Conservation (phyloP, 2,329 filamentous ascomycete genomes). For the Xylaria sp. region DNA sequence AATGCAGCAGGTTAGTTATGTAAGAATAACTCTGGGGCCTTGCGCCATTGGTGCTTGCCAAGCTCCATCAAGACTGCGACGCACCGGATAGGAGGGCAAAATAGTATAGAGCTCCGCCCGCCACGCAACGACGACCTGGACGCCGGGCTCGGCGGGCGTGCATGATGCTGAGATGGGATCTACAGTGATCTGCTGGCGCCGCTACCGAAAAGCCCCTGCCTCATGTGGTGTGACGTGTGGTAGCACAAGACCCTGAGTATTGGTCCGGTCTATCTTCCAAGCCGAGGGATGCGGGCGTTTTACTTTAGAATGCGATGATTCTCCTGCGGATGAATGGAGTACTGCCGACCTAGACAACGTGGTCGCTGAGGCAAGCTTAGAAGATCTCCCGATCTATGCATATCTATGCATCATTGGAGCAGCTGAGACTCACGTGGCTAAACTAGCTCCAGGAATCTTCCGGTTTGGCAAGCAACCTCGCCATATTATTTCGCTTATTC, state of each 20-base stretch:
- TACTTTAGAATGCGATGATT: background rate
- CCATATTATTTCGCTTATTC: constrained; percentile 5
- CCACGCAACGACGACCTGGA: background rate
- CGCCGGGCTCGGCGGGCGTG: constrained; percentile 12
- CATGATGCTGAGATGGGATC: constrained; percentile 19
- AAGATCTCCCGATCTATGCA: constrained; percentile 2
- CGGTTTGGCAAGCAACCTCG: constrained; percentile 2
- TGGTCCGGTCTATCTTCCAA: background rate
- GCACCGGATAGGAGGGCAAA: background rate
- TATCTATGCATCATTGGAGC: background rate
- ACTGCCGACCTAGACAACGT: background rate
- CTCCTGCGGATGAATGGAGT: background rate
- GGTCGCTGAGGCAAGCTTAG: background rate
- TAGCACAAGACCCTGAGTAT: constrained; percentile 1
- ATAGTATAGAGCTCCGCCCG: constrained; percentile 1
- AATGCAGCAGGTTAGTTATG: background rate
- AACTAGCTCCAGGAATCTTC: background rate
- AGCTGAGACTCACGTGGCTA: constrained; percentile 8
- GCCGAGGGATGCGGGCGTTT: background rate
- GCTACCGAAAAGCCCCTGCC: constrained; percentile 1
- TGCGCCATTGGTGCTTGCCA: constrained; percentile 10
- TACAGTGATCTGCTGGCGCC: constrained; percentile 14
- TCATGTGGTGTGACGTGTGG: constrained; percentile 12
- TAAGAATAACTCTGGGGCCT: background rate
- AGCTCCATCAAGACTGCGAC: constrained; percentile 1